Evolutionary conservation across 2,329 filamentous ascomycete genomes (phyloP).

Genomic region (Colletotrichum sp.): DNA sequence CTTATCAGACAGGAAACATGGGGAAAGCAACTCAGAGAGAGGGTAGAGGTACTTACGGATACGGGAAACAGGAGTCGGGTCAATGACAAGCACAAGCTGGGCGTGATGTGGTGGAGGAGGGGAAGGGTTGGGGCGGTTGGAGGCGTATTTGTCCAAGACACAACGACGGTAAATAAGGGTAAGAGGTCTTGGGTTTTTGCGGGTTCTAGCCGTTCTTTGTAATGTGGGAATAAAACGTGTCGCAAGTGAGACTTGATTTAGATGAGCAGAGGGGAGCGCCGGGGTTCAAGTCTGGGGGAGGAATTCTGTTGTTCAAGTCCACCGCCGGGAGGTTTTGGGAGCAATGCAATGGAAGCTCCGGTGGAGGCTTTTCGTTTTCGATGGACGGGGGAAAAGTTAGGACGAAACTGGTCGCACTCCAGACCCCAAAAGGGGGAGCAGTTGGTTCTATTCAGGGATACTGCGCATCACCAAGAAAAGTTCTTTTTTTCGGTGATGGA

Average conservation of each 20-base stretch:
- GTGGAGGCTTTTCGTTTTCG: background rate
- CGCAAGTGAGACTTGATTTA: background rate
- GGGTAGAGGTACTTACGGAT: background rate
- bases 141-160: background rate
- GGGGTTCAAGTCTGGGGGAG: background rate
- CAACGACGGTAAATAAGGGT: background rate
- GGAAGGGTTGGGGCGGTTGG: background rate
- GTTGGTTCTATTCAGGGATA: background rate
- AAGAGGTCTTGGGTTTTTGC: background rate
- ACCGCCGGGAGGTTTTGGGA: background rate
- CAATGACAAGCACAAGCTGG: background rate
- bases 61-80: background rate
- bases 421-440: background rate
- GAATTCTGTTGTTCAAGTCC: background rate
- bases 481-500: background rate
- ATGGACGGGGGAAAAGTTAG: background rate
- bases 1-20: conserved; percentile 10
- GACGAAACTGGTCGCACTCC: background rate
- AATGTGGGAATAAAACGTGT: background rate
- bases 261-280: background rate
- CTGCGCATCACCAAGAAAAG: background rate
- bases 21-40: background rate
- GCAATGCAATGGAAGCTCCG: background rate
- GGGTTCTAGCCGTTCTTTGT: background rate
- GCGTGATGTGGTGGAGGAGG: background rate